Percentiles rank a stretch among this genome's conserved stretches.
These are phyloP conservation scores for Lentinula lateritia DNA, from an alignment of 768 basidiomycete genomes.

Conservation along the genomic window DNA sequence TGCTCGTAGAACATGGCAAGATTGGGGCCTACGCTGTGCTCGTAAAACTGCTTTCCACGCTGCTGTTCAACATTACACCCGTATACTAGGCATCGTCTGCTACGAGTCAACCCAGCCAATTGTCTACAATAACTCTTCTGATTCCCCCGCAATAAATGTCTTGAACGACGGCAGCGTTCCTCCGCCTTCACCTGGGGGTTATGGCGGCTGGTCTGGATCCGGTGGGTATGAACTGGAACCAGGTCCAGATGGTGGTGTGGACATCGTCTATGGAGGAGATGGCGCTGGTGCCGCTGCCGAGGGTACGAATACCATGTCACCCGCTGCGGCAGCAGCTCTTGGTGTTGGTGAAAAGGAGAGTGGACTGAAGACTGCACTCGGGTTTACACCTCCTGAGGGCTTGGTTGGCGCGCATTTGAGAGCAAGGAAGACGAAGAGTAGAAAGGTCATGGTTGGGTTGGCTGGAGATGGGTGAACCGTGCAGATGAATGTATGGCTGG, in stretches of 20 bases:
- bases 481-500: neutral
- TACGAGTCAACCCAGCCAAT: constrained; percentile 59
- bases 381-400: constrained; percentile 40
- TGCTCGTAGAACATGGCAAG: constrained; percentile 39
- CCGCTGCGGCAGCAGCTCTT: constrained; percentile 3
- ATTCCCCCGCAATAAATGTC: neutral
- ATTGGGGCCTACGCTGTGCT: constrained; percentile 57
- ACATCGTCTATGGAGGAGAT: neutral
- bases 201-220: neutral
- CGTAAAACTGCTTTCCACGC: constrained; percentile 78
- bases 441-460: constrained; percentile 32
- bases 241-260: neutral
- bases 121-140: constrained; percentile 25
- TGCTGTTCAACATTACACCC: constrained; percentile 68
- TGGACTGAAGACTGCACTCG: constrained; percentile 28
- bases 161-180: neutral
- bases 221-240: neutral
- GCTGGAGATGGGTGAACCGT: constrained; percentile 22
- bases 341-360: neutral
- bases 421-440: constrained; percentile 37
- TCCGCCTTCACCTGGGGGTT: neutral
- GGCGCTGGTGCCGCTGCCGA: neutral
- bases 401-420: constrained; percentile 27
- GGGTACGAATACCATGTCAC: neutral
- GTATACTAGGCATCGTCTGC: constrained; percentile 60